A percentile compares a stretch with the other conserved stretches of the same genome.
Evolutionary conservation across 2,329 filamentous ascomycete genomes (phyloP).

Genomic region (Apiospora phragmitis): DNA sequence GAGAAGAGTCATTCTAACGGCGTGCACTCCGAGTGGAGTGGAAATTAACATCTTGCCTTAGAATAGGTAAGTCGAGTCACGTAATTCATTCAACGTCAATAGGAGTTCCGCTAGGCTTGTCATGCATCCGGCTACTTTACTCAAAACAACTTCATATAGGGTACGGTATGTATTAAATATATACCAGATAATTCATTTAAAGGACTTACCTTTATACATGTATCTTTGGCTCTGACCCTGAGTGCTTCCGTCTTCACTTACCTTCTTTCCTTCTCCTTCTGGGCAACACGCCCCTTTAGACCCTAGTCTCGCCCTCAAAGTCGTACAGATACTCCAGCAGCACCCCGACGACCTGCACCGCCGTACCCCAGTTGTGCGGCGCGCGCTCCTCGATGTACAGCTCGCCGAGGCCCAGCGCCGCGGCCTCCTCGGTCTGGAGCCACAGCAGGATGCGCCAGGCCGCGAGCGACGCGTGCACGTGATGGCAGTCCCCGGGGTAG

Average conservation of each 20-base stretch:
- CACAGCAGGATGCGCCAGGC: neutral
- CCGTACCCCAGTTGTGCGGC: neutral
- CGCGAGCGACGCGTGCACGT: neutral
- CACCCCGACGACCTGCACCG: neutral
- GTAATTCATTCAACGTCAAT: too few relatives aligned
- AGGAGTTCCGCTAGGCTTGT: too few relatives aligned
- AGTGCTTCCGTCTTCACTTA: neutral
- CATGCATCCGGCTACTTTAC: too few relatives aligned
- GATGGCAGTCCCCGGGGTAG: neutral
- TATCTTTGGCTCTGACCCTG: neutral
- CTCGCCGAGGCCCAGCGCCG: neutral
- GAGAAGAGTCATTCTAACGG: too few relatives aligned
- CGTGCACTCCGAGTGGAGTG: too few relatives aligned
- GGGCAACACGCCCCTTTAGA: too few relatives aligned
- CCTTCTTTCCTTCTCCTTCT: neutral
- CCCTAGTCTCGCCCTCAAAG: neutral
- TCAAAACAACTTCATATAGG: too few relatives aligned
- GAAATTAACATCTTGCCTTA: too few relatives aligned
- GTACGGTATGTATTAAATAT: too few relatives aligned
- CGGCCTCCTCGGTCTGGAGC: neutral
- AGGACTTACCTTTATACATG: neutral
- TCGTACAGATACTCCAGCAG: neutral
- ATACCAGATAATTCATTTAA: too few relatives aligned
- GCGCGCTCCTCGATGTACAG: neutral
- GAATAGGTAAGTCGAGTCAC: too few relatives aligned